Base-by-base conservation (phyloP, 2,329 filamentous ascomycete species). In the Zymoseptoria passerinii region DNA sequence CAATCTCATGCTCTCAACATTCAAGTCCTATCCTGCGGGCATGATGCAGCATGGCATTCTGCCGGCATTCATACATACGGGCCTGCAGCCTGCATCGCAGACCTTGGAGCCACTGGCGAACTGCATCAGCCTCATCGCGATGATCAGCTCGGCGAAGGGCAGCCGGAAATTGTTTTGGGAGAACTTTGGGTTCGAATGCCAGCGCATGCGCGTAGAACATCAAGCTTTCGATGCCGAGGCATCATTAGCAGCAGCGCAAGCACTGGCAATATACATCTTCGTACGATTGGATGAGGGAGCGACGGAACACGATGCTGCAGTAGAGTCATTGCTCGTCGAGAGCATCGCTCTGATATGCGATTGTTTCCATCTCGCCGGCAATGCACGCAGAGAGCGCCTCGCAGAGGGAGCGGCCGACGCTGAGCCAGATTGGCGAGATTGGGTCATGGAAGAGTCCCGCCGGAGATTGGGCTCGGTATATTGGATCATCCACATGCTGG, bases 121-220 rank as follows among this genome's bases (percentile, higher is more conserved):
- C 53, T 78, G 76, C 58, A 70, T 76, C n/a, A 75, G 68, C 57
- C 61, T 78, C 44, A 60, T 76, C 27, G 69, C 73, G 54, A 77
- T 78, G 74, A 68, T 76, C 20, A 67, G 65, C 48, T 65, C 66
- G 3, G 55, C 68, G 1, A 66, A 65, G 50, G 72, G 71, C 0
- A 74, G 69, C 63, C 70, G 72, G 55, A 77, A 73, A 55, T 57
- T 78, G 20, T 76, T 78, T 56, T 79, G 77, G 76, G 74, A 69
- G 54, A 78, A 77, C 62, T 75, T 78, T 20, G 62, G 66, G 23
- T 50, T 70, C 23, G 77, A 79, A 61, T 78, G 76, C 64, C 75
- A 78, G 64, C 67, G 70, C 5, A 56, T 77, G 2, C 65, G 57
- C 56, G 63, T 62, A 8, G 27, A 20, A 3, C 19, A 28, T 16